Percentiles rank a stretch among this genome's conserved stretches.
phyloP scores from a whole-genome alignment of 257 asterid genomes.

The Solanum medicagineum region DNA sequence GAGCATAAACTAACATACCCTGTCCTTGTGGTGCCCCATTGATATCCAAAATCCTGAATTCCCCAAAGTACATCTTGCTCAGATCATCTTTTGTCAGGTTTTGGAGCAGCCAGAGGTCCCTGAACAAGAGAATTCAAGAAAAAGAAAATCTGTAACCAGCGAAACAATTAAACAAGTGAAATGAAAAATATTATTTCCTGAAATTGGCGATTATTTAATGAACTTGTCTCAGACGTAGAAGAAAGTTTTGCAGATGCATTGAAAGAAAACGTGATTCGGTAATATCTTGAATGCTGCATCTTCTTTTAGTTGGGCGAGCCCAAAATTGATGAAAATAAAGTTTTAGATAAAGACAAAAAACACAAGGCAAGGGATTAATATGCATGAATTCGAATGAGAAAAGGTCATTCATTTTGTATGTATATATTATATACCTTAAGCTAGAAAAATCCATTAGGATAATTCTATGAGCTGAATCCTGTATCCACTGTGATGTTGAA shows the following conservation, averaged over 20 bases:
- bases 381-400: not conserved
- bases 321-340: not conserved
- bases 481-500: not conserved
- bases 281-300: not conserved
- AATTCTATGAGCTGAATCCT: not conserved
- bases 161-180: not conserved
- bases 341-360: not conserved
- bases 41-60: slow-evolving; percentile 66
- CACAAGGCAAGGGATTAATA: not conserved
- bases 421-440: not conserved
- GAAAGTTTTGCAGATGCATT: not conserved
- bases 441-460: not conserved
- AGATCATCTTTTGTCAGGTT: slow-evolving; percentile 73
- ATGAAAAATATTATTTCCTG: not conserved
- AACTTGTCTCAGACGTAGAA: not conserved
- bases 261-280: not conserved
- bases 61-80: slow-evolving; percentile 87
- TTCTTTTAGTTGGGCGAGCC: not conserved
- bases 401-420: not conserved
- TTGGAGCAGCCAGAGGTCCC: slow-evolving; percentile 98
- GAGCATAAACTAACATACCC: slow-evolving; percentile 42
- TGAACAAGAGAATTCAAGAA: slow-evolving; percentile 18
- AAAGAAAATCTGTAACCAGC: not conserved
- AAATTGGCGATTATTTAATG: not conserved
- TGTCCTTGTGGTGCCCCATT: slow-evolving; percentile 74